Evolutionary conservation across 1,284 basidiomycete species (phyloP), one percentile per base, ranked within the genome.

Genomic region (Somion occarium): DNA sequence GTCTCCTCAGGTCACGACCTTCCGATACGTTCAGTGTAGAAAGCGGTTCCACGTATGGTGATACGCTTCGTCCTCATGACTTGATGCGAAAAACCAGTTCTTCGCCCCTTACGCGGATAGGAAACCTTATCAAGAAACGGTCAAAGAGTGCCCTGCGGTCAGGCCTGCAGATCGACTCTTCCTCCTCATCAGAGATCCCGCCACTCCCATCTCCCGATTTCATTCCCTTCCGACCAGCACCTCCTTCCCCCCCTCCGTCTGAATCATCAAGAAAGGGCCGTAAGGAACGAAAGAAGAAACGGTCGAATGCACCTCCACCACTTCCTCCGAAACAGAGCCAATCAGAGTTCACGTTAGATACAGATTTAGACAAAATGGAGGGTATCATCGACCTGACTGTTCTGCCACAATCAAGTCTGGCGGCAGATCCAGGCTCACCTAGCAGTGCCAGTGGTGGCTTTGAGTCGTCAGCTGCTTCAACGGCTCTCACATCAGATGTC

Each of bases 351-450:
- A 73, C 72, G 19, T 76, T 93, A 37, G 91, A 95, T 68, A 86
- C 83, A 46, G 83, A 95, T 58, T 72, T 95, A 39, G 79, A 87
- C 26, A 74, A 83, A 53, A 91, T 97, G 78, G 88, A 90, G 45
- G 93, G 89, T 25, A 91, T 96, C 64, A 75, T 96, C 57, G 76
- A 92, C 65, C 67, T 71, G 18, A 71, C 58, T 12, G 66, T 61
- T 19, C 69, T 65, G 22, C 66, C 55, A 26, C 46, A 52, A 46
- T 56, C 12, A 57, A 53, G 37, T 54, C 60, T 44, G n/a, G 56
- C 53, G 15, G 64, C 51, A 26, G 64, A 67, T 22, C 62, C 68
- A 26, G 74, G 68, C 55, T 74, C 76, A 0, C 72, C 74, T 2
- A 71, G 71, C 44, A 72, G 70, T 39, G 70, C 63, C 3, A 71